These are phyloP conservation scores for Kokia cookei DNA, from an alignment of 441 rosid genomes.

Conservation along the genomic window DNA sequence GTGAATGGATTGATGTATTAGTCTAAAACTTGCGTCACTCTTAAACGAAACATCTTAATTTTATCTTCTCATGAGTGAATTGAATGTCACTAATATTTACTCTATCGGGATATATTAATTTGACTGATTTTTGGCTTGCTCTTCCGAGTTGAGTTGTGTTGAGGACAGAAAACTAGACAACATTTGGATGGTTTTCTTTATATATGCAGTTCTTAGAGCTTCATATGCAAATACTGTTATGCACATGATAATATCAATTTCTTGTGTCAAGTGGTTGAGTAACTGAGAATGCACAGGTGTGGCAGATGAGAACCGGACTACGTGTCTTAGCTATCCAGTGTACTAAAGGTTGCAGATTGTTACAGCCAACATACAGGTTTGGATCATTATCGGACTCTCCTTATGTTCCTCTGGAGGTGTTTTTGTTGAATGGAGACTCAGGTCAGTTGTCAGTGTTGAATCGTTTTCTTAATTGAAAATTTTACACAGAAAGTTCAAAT, in stretches of 20 bases:
- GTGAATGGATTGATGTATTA: not conserved
- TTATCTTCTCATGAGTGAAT: not conserved
- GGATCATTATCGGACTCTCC: constrained; percentile 66
- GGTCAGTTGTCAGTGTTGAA: constrained; percentile 76
- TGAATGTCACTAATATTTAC: not conserved
- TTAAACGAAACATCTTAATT: not conserved
- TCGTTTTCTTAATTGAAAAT: constrained; percentile 43
- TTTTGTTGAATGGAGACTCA: constrained; percentile 81
- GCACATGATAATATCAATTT: not conserved
- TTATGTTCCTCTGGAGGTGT: constrained; percentile 76
- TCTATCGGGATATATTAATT: not conserved
- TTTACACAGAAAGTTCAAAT: not conserved
- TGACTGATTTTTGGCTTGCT: not conserved
- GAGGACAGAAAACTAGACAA: not conserved
- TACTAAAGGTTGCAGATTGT: constrained; percentile 61
- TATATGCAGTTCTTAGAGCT: not conserved
- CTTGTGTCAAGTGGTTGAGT: not conserved
- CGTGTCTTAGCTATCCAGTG: constrained; percentile 70
- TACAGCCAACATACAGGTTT: constrained; percentile 83
- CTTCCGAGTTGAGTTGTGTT: not conserved
- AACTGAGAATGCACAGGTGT: constrained; percentile 52
- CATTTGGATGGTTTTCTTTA: not conserved
- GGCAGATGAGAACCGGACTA: constrained; percentile 97
- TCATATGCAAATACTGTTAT: not conserved
- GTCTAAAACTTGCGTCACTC: not conserved